Base-by-base conservation (phyloP, 164 flowering plant species). In the Amborella trichopoda region DNA sequence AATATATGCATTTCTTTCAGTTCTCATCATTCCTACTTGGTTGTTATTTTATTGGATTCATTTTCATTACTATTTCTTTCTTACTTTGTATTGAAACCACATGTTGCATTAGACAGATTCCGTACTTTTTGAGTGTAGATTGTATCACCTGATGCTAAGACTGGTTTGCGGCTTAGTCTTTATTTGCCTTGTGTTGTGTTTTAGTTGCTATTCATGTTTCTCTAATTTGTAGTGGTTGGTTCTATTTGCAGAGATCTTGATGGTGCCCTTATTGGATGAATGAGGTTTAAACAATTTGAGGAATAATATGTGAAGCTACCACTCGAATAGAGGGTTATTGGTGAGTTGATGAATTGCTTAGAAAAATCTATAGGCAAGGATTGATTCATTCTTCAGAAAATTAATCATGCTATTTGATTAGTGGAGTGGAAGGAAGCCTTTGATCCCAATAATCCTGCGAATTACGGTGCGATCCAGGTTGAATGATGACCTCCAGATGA, bases 361-460 rank as follows among this genome's bases (percentile, higher is more conserved):
- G 77, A 72, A 57, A 64, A 50, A 23, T 54, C 67, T 30, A 54
- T 54, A 33, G 70, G 60, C 55, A 70, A 58, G 63, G 54, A 51
- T 0, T 79, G 71, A 41, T 91, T 91, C 56, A 61, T 84, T 46
- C 87, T 91, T 55, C 83, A 72, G 22, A 91, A 87, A 55, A 36
- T 87, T 48, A 83, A 84, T 46, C 80, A 93, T 56, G 88, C 96
- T n/a, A 53, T 81, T 64, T 67, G 82, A 48, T 28, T 91, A 58
- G 70, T 77, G 39, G 67, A 84, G 46, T 75, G 85, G 90, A 83
- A 73, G 68, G 90, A 87, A 56, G 72, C 74, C 26, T 80, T 61
- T 70, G 98, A 91, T 60, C 96, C 96, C 21, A 78, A 80, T 28
- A 72, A 89, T 54, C 90, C 94, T 43, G 74, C 71, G 4, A 89